Evolutionary conservation across 176 grass and related monocot genomes (phyloP), one percentile per base, ranked within the genome.

Genomic region (Aegilops umbellulata): DNA sequence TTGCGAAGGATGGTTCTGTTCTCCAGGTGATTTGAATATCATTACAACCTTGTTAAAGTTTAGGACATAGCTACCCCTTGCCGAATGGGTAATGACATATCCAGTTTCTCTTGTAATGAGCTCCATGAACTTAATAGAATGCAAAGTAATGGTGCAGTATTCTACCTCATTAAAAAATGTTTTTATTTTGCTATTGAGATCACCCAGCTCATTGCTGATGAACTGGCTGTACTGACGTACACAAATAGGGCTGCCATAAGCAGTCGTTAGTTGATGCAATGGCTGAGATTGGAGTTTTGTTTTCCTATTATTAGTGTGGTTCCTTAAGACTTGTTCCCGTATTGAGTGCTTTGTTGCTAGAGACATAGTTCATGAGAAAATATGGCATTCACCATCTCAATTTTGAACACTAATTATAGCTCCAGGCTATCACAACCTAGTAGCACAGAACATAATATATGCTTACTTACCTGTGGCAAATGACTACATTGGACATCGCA

Each of bases 1-100:
- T 90, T 99, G 75, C 94, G 91, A 92, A 99, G 97, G 84, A 99
- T 99, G 92, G 85, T 95, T 53, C 66, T 99, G 35, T 99, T 99
- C 71, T 92, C 97, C 69, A 95, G 97, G 97, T 99, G 77, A 70
- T 65, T 80, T 88, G 32, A 77, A 4, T 76, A 35, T 74, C 29
- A 66, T 68, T 72, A 39, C 16, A 53, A 53, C 73, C 78, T 88
- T 88, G 10, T 80, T 22, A 49, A 83, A 79, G 26, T 46, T 74
- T 32, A 72, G 32, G 57, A 24, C 32, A 19, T 75, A 66, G 44
- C n/a, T 42, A 83, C 32, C 69, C 13, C 34, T 78, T 83, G 71
- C 60, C 2, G 22, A 90, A 74, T 70, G 63, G 49, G 31, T 46
- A 60, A 89, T 67, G 42, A 23, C 65, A 82, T 61, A 58, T 39